A percentile compares a stretch with the other conserved stretches of the same genome.
Conservation (phyloP, 2,329 filamentous ascomycete species). For the Phaeoacremonium minimum region DNA sequence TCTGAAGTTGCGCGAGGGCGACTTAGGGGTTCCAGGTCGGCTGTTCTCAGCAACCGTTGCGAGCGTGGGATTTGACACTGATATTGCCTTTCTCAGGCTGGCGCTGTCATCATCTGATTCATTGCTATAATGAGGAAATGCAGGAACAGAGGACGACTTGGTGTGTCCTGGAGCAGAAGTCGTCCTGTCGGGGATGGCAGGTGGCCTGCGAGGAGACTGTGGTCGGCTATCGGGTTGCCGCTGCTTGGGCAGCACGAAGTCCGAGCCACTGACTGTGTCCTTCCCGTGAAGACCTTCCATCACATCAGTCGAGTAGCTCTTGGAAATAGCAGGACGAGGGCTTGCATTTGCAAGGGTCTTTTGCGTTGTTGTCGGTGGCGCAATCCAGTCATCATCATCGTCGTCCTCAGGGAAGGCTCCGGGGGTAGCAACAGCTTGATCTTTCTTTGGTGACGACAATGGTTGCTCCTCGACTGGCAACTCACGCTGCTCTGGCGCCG, state of each 20-base stretch:
- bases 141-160: conserved; percentile 62
- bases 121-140: conserved; percentile 30
- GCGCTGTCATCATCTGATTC: conserved; percentile 21
- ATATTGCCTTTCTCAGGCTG: conserved; percentile 54
- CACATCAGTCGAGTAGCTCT: conserved; percentile 57
- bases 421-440: conserved; percentile 35
- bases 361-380: conserved; percentile 38
- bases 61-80: conserved; percentile 52
- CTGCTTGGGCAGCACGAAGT: conserved; percentile 38
- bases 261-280: conserved; percentile 40
- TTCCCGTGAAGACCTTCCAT: conserved; percentile 53
- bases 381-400: conserved; percentile 61
- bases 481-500: conserved; percentile 17
- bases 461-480: conserved; percentile 17
- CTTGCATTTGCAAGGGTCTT: conserved; percentile 29
- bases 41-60: conserved; percentile 41
- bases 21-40: conserved; percentile 38
- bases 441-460: conserved; percentile 27
- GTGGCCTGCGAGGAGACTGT: conserved; percentile 29
- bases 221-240: conserved; percentile 23
- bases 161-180: conserved; percentile 40
- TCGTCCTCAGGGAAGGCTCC: conserved; percentile 59
- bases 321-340: conserved; percentile 49
- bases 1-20: conserved; percentile 49
- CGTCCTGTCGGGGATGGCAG: conserved; percentile 20